These are phyloP conservation scores for Ceratocystis huliohia DNA, from an alignment of 2,329 filamentous ascomycete genomes.

Conservation along the genomic window DNA sequence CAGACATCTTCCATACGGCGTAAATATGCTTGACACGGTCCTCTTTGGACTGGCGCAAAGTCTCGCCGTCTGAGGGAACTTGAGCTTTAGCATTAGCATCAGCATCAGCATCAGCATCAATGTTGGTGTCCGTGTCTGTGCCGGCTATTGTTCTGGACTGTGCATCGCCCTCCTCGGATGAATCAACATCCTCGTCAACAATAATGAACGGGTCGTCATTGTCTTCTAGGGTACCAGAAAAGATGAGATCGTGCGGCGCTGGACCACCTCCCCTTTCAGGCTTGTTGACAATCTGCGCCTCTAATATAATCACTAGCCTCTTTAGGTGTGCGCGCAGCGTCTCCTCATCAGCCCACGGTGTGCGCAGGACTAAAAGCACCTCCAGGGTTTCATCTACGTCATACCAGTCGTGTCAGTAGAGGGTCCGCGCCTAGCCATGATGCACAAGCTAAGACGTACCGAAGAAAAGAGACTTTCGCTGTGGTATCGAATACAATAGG, in stretches of 20 bases:
- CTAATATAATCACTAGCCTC: slow-evolving; percentile 52
- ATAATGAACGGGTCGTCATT: slow-evolving; percentile 40
- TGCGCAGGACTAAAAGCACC: slow-evolving; percentile 55
- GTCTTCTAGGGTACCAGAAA: slow-evolving; percentile 40
- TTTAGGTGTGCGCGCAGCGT: slow-evolving; percentile 46
- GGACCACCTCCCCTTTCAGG: slow-evolving; percentile 33
- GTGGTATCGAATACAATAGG: slow-evolving; percentile 45
- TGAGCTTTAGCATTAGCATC: slow-evolving; percentile 18
- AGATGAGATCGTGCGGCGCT: slow-evolving; percentile 45
- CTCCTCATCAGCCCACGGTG: slow-evolving; percentile 45
- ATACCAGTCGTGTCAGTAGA: neutral
- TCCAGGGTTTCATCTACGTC: slow-evolving; percentile 57
- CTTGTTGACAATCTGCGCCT: slow-evolving; percentile 52
- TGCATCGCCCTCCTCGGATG: slow-evolving; percentile 24
- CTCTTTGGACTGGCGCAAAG: slow-evolving; percentile 17
- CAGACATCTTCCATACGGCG: slow-evolving; percentile 47
- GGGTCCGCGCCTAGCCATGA: neutral
- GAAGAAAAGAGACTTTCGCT: slow-evolving; percentile 56
- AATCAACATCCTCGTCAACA: slow-evolving; percentile 33
- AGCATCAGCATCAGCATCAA: slow-evolving; percentile 12
- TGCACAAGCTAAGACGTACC: slow-evolving; percentile 37
- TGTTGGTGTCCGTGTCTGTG: no score
- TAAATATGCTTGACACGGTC: slow-evolving; percentile 33
- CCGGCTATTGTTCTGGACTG: neutral
- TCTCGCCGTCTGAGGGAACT: slow-evolving; percentile 23